phyloP scores from a whole-genome alignment of 2,329 filamentous ascomycete genomes.

The Fonsecaea monophora region DNA sequence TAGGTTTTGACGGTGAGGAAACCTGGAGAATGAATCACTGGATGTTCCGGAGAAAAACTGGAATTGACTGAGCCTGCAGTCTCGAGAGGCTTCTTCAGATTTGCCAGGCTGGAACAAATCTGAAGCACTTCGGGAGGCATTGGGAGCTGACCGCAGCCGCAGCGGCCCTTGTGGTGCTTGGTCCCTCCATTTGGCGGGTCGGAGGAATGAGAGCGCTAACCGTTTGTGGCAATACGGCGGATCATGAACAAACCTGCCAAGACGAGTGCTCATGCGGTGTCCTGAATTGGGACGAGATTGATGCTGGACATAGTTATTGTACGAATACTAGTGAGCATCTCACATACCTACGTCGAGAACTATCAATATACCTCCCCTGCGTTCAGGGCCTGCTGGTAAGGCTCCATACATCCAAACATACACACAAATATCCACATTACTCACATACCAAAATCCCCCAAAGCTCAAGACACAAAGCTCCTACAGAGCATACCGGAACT shows the following conservation, averaged over 20 bases:
- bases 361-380: not conserved
- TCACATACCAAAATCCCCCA: too few relatives aligned
- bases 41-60: not conserved
- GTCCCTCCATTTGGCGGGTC: conserved; percentile 5
- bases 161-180: not conserved
- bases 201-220: not conserved
- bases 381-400: too few relatives aligned
- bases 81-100: not conserved
- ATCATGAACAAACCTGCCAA: not conserved
- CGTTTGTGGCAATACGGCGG: not conserved
- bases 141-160: conserved; percentile 5
- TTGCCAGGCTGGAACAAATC: conserved; percentile 8
- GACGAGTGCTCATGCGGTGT: too few relatives aligned
- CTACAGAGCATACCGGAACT: conserved; percentile 40
- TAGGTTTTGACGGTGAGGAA: conserved; percentile 43
- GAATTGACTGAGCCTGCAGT: not conserved
- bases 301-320: not conserved
- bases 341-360: too few relatives aligned
- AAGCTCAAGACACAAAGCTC: not conserved
- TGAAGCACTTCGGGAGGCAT: conserved; percentile 6
- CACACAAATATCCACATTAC: too few relatives aligned
- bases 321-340: too few relatives aligned
- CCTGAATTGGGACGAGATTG: too few relatives aligned
- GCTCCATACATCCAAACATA: too few relatives aligned
- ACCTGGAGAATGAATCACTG: not conserved